Evolutionary conservation across 345 rosid genomes (phyloP).

Genomic region (Hibiscus syriacus): DNA sequence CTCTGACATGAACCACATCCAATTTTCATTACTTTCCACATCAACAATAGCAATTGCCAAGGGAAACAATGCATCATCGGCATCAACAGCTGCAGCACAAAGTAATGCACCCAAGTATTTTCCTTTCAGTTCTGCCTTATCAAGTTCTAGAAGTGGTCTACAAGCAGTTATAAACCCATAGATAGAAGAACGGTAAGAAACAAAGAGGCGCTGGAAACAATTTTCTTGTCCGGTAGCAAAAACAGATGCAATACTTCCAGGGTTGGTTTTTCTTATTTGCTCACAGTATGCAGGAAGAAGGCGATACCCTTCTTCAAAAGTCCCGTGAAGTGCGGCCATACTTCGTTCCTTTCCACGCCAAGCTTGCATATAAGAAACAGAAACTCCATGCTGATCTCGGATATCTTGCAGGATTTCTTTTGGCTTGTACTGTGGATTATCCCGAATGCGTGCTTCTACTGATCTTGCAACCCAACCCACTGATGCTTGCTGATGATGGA

Average conservation of each 20-base stretch:
- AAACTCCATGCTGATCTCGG: conserved; percentile 92
- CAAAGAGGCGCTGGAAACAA: conserved; percentile 89
- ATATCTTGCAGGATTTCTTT: conserved; percentile 94
- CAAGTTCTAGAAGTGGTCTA: conserved; percentile 91
- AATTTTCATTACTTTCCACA: conserved; percentile 73
- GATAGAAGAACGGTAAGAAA: conserved; percentile 80
- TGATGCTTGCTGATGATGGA: conserved; percentile 97
- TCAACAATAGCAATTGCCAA: conserved; percentile 84
- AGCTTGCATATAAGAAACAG: conserved; percentile 98
- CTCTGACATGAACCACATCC: conserved; percentile 99
- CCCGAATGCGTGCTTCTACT: conserved; percentile 83
- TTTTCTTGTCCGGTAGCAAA: conserved; percentile 75
- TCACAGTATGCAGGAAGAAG: conserved; percentile 88
- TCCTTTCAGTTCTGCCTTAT: conserved; percentile 85
- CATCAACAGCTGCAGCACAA: conserved; percentile 94
- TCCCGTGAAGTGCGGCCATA: conserved; percentile 99
- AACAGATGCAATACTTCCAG: conserved; percentile 88
- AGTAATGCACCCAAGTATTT: conserved; percentile 81
- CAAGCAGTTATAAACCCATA: conserved; percentile 87
- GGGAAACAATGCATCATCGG: conserved; percentile 77
- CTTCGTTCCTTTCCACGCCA: conserved; percentile 99
- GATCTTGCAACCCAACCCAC: conserved; percentile 99
- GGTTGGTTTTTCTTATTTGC: conserved; percentile 70
- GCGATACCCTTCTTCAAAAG: conserved; percentile 90
- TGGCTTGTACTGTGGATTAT: conserved; percentile 95